Percentiles rank a stretch among this genome's conserved stretches.
Evolutionary conservation across 345 rosid species (phyloP).

Genomic region (Salix dunnii): DNA sequence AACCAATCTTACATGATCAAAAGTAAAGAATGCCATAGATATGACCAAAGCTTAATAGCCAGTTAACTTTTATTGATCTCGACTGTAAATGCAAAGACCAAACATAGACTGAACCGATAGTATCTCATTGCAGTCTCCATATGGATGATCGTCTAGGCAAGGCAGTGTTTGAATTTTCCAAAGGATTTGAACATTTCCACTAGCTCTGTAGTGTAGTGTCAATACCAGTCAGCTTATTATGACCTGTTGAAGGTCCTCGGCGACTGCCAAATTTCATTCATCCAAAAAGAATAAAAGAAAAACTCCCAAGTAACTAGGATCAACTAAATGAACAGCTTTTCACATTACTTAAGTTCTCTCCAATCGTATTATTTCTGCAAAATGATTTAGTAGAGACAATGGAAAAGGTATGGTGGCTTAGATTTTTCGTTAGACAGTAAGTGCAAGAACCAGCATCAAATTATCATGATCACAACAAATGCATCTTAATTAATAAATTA

Average conservation of each 20-base stretch:
- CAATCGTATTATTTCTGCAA: background rate
- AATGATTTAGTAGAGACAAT: background rate
- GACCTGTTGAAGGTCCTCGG: background rate
- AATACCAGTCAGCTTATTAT: background rate
- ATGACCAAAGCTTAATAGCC: background rate
- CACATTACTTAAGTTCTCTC: background rate
- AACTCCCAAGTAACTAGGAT: background rate
- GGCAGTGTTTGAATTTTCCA: background rate
- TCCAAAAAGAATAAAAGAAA: background rate
- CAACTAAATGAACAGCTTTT: background rate
- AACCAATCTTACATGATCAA: background rate
- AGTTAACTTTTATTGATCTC: conserved; percentile 2
- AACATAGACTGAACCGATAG: background rate
- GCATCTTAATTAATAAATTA: background rate
- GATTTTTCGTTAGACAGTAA: background rate
- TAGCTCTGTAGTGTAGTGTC: background rate
- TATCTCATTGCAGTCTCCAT: background rate
- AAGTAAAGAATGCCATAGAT: background rate
- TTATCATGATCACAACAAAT: background rate
- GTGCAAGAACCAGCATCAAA: background rate
- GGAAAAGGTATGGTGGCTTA: background rate
- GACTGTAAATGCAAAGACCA: background rate
- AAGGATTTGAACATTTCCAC: background rate
- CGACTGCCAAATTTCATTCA: background rate
- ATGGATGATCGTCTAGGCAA: background rate